Evolutionary conservation across 495 filamentous ascomycete genomes (phyloP), one percentile per base, ranked within the genome.

Genomic region (Extremus antarcticus): DNA sequence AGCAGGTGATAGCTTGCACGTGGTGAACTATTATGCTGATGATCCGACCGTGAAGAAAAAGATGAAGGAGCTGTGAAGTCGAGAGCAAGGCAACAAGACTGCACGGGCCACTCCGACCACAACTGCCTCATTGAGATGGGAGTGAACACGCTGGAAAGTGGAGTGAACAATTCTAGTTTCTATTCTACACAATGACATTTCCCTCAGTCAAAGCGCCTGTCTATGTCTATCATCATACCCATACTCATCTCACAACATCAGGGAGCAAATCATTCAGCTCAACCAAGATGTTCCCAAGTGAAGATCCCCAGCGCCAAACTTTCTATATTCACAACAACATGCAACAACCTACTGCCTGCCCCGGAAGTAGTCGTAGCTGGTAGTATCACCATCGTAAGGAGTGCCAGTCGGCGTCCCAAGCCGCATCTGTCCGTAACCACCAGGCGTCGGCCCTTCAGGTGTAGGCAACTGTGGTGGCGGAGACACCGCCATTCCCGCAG

Each of bases 401-500:
- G 46, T 24, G 10, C 24, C 20, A 25, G 3, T 16, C 4, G 9
- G 9, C 46, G 46, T 24, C 9, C 20, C 46, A 3, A 25, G 21
- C 19, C 46, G 7, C 3, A 25, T 53, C 19, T 17, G 9, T 32
- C 53, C 16, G 46, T 56, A 53, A 1, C 52, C 59, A 9, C 57
- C 57, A 1, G 49, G 49, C 21, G 48, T 29, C 1, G 51, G 57
- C 24, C 49, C 53, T 23, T 43, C 39, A 29, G 40, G 48, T 23
- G 54, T 55, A 51, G 40, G 25, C 7, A 25, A 24, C 20, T 25
- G 25, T 13, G 56, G 50, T 22, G 57, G 54, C 58, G 55, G 50
- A 55, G 50, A 50, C 20, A 23, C 40, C 3, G 67, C 69, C 66
- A 70, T 69, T 15, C 66, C 57, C 46, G 66, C 63, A 40, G 68